Percentiles rank a stretch among this genome's conserved stretches.
phyloP scores from a whole-genome alignment of 352 stramenopile species.

The Globisporangium mamillatum region DNA sequence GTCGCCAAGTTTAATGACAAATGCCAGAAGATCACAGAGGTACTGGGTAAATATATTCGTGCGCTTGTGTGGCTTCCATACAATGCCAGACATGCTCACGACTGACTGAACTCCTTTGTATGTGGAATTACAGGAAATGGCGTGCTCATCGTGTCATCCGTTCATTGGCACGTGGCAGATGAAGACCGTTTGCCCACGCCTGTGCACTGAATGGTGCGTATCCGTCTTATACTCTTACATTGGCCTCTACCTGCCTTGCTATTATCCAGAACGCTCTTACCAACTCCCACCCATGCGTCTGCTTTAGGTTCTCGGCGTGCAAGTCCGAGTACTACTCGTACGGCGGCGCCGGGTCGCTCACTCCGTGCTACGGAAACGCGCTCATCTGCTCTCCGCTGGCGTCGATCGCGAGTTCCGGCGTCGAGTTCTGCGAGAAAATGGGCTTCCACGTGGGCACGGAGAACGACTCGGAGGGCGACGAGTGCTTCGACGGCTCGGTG shows the following conservation, averaged over 20 bases:
- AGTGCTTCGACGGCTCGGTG: constrained; percentile 84
- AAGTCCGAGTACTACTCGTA: constrained; percentile 77
- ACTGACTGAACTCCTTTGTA: neutral
- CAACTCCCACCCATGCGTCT: neutral
- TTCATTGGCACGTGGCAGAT: constrained; percentile 74
- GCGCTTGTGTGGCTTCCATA: neutral
- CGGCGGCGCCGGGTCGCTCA: constrained; percentile 47
- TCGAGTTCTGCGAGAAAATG: constrained; percentile 76
- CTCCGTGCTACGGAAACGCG: constrained; percentile 80
- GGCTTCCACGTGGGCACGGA: constrained; percentile 70
- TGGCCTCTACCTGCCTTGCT: neutral
- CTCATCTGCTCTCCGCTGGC: constrained; percentile 76
- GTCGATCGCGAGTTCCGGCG: constrained; percentile 45
- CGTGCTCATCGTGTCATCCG: constrained; percentile 77
- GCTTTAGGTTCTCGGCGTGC: constrained; percentile 46
- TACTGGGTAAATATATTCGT: constrained; percentile 3
- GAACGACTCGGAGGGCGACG: constrained; percentile 61
- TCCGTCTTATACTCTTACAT: neutral
- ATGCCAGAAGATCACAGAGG: constrained; percentile 63
- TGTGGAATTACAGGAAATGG: constrained; percentile 52
- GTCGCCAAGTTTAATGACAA: constrained; percentile 69
- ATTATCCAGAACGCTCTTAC: neutral
- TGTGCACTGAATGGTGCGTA: constrained; percentile 72
- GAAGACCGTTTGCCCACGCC: constrained; percentile 64
- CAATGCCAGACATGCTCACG: neutral